phyloP scores from a whole-genome alignment of 129 eudicot species.

The Escallonia herrerae region DNA sequence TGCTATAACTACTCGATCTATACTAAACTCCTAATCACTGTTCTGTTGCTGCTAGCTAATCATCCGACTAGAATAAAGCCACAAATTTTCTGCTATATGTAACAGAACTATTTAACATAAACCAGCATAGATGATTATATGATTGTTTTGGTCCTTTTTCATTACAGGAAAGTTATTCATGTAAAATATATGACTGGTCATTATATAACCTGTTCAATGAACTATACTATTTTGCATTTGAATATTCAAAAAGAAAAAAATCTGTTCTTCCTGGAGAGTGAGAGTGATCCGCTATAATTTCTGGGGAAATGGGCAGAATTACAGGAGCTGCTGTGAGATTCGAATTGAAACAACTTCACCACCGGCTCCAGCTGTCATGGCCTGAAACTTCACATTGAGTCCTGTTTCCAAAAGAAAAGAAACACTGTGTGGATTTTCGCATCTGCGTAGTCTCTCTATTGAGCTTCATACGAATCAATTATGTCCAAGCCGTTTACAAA shows the following conservation, averaged over 20 bases:
- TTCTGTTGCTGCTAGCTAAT: not conserved
- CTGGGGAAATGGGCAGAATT: slow-evolving; percentile 6
- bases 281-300: not conserved
- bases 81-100: too few species aligned
- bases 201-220: too few species aligned
- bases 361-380: slow-evolving; percentile 68
- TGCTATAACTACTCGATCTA: not conserved
- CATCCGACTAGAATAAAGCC: not conserved
- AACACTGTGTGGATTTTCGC: not conserved
- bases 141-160: not conserved
- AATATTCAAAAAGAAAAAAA: not conserved
- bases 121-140: too few species aligned
- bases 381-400: slow-evolving; percentile 67
- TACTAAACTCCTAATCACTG: not conserved
- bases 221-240: too few species aligned
- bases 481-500: not conserved
- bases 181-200: too few species aligned
- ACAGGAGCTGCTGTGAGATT: slow-evolving; percentile 85
- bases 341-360: slow-evolving; percentile 77
- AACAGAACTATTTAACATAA: too few species aligned
- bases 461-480: not conserved
- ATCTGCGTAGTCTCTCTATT: not conserved
- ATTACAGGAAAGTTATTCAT: not conserved
- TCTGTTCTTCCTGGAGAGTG: not conserved
- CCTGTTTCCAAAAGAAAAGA: slow-evolving; percentile 37